These are phyloP conservation scores for Candida corydali DNA, from an alignment of 805 yeast species.

Conservation along the genomic window DNA sequence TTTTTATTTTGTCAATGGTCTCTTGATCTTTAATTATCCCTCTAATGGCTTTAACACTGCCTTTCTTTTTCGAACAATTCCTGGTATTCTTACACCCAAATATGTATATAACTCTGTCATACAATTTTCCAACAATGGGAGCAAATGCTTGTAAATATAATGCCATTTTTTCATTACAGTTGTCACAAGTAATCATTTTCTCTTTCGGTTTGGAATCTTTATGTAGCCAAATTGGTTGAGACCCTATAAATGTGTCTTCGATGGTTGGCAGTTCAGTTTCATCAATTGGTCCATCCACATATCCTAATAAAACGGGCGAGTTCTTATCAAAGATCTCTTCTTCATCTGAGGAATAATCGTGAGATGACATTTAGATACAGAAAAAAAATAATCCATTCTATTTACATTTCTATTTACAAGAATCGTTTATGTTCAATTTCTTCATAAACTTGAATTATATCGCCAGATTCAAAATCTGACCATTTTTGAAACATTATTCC, in stretches of 20 bases:
- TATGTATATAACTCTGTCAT: constrained; percentile 79
- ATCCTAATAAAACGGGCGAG: constrained; percentile 54
- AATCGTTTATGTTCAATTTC: constrained; percentile 44
- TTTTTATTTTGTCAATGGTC: constrained; percentile 36
- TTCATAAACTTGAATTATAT: constrained; percentile 69
- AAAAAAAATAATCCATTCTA: neutral
- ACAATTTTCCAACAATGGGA: constrained; percentile 65
- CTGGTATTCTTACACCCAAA: constrained; percentile 61
- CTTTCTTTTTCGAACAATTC: constrained; percentile 63
- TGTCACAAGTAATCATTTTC: constrained; percentile 55
- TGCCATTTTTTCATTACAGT: constrained; percentile 60
- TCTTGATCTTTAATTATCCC: constrained; percentile 64
- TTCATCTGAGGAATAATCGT: constrained; percentile 52
- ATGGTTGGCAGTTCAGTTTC: constrained; percentile 39
- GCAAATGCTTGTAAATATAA: constrained; percentile 77
- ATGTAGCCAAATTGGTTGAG: constrained; percentile 63
- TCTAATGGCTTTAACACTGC: constrained; percentile 71
- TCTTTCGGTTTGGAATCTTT: constrained; percentile 53
- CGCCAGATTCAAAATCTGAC: constrained; percentile 71
- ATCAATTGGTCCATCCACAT: constrained; percentile 54
- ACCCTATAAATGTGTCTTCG: constrained; percentile 82
- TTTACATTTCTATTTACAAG: constrained; percentile 18
- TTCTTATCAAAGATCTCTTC: constrained; percentile 34
- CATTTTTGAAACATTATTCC: constrained; percentile 73
- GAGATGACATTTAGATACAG: constrained; percentile 22